Percentiles rank a stretch among this genome's conserved stretches.
These are phyloP conservation scores for Tritrichomonas musculus DNA, from an alignment of 208 protist genomes.

Conservation along the genomic window DNA sequence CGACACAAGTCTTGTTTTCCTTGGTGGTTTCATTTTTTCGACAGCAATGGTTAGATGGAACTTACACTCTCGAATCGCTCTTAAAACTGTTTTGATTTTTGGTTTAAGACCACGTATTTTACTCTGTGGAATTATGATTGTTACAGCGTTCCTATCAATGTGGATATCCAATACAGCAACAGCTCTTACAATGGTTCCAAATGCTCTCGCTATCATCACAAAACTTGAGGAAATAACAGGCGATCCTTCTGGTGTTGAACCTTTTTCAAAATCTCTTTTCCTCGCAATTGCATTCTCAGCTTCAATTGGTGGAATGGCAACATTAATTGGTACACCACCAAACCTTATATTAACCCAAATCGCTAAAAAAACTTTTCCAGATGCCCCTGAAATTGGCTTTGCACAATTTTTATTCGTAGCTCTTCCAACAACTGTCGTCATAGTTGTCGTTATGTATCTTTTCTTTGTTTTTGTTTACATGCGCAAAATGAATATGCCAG, in stretches of 20 bases:
- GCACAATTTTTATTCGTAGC: slow-evolving; percentile 11
- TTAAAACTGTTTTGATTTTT: slow-evolving; percentile 31
- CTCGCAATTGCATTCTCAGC: not conserved
- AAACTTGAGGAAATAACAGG: slow-evolving; percentile 10
- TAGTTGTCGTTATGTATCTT: not conserved
- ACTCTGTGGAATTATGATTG: slow-evolving; percentile 40
- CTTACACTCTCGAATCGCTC: slow-evolving; percentile 39
- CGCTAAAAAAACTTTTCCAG: not conserved
- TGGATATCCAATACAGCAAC: slow-evolving; percentile 46
- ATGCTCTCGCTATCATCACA: slow-evolving; percentile 18
- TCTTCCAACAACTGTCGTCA: not conserved
- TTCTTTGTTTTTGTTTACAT: slow-evolving; percentile 1
- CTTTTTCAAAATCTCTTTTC: not conserved
- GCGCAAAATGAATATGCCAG: not conserved
- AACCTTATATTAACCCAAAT: slow-evolving; percentile 39
- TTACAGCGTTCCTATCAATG: slow-evolving; percentile 41
- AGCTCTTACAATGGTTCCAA: not conserved
- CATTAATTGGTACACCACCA: too few relatives aligned
- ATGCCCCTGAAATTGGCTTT: not conserved
- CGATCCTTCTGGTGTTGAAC: not conserved
- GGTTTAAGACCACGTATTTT: slow-evolving; percentile 32
- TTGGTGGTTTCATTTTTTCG: slow-evolving; percentile 45
- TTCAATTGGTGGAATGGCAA: slow-evolving; percentile 39
- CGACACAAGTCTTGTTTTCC: slow-evolving; percentile 44
- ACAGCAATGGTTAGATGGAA: slow-evolving; percentile 37